These are phyloP conservation scores for Solanum virginianum DNA, from an alignment of 257 asterid genomes.

Conservation along the genomic window DNA sequence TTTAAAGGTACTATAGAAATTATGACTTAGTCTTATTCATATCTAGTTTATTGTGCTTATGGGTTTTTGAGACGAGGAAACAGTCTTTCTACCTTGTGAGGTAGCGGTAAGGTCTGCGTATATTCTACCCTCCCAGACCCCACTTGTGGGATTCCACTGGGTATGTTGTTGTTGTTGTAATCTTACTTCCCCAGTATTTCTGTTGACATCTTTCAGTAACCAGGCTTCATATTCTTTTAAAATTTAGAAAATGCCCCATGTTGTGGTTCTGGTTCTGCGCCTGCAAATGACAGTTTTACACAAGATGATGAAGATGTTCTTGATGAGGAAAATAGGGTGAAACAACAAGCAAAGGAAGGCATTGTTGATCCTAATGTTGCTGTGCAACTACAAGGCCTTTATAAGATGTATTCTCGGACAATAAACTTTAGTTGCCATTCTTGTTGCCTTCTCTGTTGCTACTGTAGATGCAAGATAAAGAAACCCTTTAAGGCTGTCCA, in stretches of 20 bases:
- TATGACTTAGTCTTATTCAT: neutral
- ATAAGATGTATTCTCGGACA: conserved; percentile 13
- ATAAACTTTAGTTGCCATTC: neutral
- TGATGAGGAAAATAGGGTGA: conserved; percentile 19
- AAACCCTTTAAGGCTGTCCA: conserved; percentile 19
- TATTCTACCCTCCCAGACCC: no score
- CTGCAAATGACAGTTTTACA: neutral
- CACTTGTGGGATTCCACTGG: no score
- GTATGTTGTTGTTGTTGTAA: no score
- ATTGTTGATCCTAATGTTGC: conserved; percentile 15
- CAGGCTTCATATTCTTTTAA: neutral
- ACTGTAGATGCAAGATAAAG: conserved; percentile 10
- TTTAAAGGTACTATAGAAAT: neutral
- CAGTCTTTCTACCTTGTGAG: no score
- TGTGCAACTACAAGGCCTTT: conserved; percentile 23
- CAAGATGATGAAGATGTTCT: conserved; percentile 16
- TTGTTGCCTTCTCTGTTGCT: conserved; percentile 12
- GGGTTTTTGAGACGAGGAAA: no score
- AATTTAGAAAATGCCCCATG: neutral
- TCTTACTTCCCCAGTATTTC: neutral
- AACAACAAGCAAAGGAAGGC: conserved; percentile 10
- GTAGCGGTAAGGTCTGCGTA: no score
- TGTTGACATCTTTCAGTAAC: neutral
- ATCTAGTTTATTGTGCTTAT: no score
- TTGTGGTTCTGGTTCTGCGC: neutral